Evolutionary conservation across 1,139 yeast genomes (phyloP), one percentile per base, ranked within the genome.

Genomic region (Kurtzmaniella quercitrusa): DNA sequence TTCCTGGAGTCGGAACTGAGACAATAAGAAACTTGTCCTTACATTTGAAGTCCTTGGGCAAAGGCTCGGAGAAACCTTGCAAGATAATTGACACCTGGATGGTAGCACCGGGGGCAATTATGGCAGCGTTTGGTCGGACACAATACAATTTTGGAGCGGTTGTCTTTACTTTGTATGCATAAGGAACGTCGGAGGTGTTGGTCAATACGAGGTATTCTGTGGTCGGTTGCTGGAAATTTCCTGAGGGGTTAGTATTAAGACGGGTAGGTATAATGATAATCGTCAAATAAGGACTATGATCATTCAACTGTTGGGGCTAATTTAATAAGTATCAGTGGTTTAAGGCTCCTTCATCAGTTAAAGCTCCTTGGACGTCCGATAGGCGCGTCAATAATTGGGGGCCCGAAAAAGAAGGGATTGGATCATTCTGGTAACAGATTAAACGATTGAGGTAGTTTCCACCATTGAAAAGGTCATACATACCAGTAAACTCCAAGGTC

Each of bases 101-200:
- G 11, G 82, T 66, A 50, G 79, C 79, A 34, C 95, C 94, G 12
- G 98, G 93, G 37, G 73, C 75, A 46, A 93, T 74, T 37, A 85
- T 68, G 23, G 95, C 81, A 46, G 97, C 94, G 64, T 91, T 93
- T 48, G 98, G 98, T 67, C 96, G 84, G 44, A 93, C 98, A 65
- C 96, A 88, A 72, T 91, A 88, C 63, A 89, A 76, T 65, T 88
- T 91, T 47, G 99, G 99, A 12, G 98, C 97, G 9, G 99, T 93
- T 41, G 99, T 93, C 69, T 93, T 94, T 59, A 94, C 97, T 72
- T 94, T 94, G 75, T 89, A 93, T 27, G 96, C 96, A 58, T 79
- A 68, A 41, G 85, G 76, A 36, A 81, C 69, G 27, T 68, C 62
- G 19, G 88, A 67, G 46, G 79, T 77, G 69, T 93, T 93, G 47